Evolutionary conservation across 805 yeast species (phyloP).

Genomic region (Clavispora santaluciae): DNA sequence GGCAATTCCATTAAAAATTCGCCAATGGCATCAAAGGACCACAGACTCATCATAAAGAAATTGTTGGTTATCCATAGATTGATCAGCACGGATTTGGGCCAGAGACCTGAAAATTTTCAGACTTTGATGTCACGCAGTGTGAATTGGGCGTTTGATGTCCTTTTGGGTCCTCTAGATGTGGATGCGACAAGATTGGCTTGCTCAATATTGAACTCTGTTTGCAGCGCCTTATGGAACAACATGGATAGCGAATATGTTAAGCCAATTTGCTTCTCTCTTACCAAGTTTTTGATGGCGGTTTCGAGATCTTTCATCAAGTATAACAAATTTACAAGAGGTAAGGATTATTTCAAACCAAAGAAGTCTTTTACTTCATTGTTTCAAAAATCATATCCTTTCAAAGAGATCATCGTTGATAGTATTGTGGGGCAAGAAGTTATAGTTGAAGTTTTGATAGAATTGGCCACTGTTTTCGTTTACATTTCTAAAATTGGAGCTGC

Average conservation of each 20-base stretch:
- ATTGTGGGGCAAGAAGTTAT: constrained; percentile 62
- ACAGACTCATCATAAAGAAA: constrained; percentile 52
- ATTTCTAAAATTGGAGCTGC: constrained; percentile 47
- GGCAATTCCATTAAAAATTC: constrained; percentile 13
- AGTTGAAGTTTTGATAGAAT: constrained; percentile 69
- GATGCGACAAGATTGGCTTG: constrained; percentile 63
- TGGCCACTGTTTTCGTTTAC: constrained; percentile 56
- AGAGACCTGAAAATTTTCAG: constrained; percentile 19
- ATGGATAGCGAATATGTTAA: constrained; percentile 23
- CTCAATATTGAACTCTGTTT: constrained; percentile 50
- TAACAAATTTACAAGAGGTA: constrained; percentile 44
- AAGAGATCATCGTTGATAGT: constrained; percentile 65
- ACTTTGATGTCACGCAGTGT: constrained; percentile 43
- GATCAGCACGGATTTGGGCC: constrained; percentile 36
- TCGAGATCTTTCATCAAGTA: constrained; percentile 48
- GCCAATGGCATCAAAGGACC: constrained; percentile 43
- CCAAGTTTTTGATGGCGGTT: constrained; percentile 52
- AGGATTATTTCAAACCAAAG: constrained; percentile 49
- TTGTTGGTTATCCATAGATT: constrained; percentile 57
- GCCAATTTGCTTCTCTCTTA: constrained; percentile 41
- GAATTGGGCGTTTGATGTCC: constrained; percentile 55
- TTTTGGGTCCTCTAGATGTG: constrained; percentile 46
- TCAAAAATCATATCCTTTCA: constrained; percentile 64
- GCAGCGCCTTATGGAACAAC: constrained; percentile 34
- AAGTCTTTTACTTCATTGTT: constrained; percentile 65